phyloP scores from a whole-genome alignment of 345 rosid species.

The Erucastrum elatum region DNA sequence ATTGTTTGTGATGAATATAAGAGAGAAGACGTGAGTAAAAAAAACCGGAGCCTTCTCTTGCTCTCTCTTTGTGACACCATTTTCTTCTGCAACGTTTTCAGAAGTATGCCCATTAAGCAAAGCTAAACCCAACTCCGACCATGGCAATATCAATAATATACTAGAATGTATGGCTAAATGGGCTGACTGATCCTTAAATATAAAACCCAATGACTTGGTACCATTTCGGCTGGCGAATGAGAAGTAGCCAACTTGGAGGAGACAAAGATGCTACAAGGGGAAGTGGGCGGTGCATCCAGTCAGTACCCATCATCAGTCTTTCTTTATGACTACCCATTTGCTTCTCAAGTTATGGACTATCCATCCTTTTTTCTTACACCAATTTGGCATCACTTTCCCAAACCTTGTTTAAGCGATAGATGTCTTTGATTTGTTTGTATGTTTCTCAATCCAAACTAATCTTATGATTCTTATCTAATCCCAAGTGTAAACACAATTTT shows the following conservation, averaged over 20 bases:
- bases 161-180: background rate
- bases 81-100: too few species aligned
- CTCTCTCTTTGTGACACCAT: too few species aligned
- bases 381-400: slow-evolving; percentile 18
- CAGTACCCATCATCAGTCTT: slow-evolving; percentile 17
- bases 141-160: background rate
- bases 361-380: slow-evolving; percentile 11
- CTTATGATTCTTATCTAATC: background rate
- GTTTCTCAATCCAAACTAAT: background rate
- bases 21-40: too few species aligned
- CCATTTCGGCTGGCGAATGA: background rate
- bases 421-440: background rate
- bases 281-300: slow-evolving; percentile 35
- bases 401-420: background rate
- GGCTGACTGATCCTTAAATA: background rate
- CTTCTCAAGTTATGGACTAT: slow-evolving; percentile 34
- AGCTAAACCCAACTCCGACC: background rate
- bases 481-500: too few species aligned
- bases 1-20: too few species aligned
- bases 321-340: slow-evolving; percentile 23
- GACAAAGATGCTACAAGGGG: slow-evolving; percentile 28
- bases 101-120: too few species aligned
- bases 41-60: too few species aligned
- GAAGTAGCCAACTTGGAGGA: slow-evolving; percentile 26
- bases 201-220: background rate